These are phyloP conservation scores for Backusella mclennaniae DNA, from an alignment of 192 early-diverging fungal genomes.

Conservation along the genomic window DNA sequence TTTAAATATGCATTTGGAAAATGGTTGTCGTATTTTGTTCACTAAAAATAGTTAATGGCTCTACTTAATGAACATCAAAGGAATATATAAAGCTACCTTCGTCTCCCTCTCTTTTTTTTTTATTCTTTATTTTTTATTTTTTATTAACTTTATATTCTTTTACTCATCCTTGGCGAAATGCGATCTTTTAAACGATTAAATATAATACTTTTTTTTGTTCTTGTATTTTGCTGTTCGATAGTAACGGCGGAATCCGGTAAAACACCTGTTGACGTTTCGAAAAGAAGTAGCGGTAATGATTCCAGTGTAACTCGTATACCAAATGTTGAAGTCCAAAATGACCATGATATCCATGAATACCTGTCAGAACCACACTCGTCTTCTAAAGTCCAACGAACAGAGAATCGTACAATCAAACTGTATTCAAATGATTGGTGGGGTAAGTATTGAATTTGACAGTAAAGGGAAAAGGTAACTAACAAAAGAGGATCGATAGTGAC, in stretches of 20 bases:
- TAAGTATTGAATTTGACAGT: neutral
- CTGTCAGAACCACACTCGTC: neutral
- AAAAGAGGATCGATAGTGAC: neutral
- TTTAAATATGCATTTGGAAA: neutral
- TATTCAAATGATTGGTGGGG: conserved; percentile 1
- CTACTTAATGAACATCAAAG: neutral
- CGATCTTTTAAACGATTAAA: neutral
- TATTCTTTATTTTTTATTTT: neutral
- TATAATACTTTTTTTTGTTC: neutral
- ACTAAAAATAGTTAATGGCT: neutral
- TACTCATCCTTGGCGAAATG: neutral
- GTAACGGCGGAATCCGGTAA: no score
- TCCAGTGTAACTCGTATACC: neutral
- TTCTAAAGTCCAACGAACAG: neutral
- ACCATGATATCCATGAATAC: neutral
- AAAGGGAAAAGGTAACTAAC: neutral
- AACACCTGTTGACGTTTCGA: neutral
- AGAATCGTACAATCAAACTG: neutral
- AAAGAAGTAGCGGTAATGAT: neutral
- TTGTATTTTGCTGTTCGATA: neutral
- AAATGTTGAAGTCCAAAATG: neutral
- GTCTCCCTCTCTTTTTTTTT: neutral
- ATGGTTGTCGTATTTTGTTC: neutral
- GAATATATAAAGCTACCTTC: neutral
- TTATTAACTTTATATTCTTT: neutral